A percentile compares a stretch with the other conserved stretches of the same genome.
These are phyloP conservation scores for Globisporangium ultimum DNA, from an alignment of 352 stramenopile genomes.

Conservation along the genomic window DNA sequence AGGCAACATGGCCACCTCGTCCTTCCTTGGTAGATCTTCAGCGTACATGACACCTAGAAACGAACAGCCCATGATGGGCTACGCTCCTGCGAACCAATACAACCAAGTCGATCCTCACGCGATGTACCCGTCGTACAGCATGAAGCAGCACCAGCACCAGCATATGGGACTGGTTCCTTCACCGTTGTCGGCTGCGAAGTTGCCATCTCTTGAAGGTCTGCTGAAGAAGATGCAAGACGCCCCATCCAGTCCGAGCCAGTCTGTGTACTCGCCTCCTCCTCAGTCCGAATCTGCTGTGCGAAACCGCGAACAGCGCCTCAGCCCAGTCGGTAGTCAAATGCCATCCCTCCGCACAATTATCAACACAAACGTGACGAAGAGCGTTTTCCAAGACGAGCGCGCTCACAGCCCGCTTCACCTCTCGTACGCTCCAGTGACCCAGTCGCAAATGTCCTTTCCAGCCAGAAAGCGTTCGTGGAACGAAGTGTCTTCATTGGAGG, in stretches of 20 bases:
- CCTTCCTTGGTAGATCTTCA: slow-evolving; percentile 21
- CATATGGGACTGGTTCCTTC: slow-evolving; percentile 12
- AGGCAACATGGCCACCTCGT: slow-evolving; percentile 14
- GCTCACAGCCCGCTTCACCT: not conserved
- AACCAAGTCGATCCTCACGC: slow-evolving; percentile 7
- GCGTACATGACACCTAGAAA: slow-evolving; percentile 23
- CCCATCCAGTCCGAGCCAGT: slow-evolving; percentile 15
- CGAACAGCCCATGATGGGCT: slow-evolving; percentile 27
- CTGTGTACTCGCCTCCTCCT: slow-evolving; percentile 1
- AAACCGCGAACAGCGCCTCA: slow-evolving; percentile 14
- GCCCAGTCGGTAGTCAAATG: slow-evolving; percentile 29
- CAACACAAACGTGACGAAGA: slow-evolving; percentile 41
- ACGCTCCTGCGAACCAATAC: slow-evolving; percentile 9
- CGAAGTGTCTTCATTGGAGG: not conserved
- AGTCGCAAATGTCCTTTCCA: slow-evolving; percentile 3
- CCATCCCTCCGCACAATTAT: slow-evolving; percentile 54
- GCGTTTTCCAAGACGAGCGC: slow-evolving; percentile 11
- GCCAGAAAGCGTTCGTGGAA: slow-evolving; percentile 15
- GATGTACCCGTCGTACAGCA: slow-evolving; percentile 8
- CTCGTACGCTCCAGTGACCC: slow-evolving; percentile 2
- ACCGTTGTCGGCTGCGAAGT: slow-evolving; percentile 32
- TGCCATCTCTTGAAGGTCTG: slow-evolving; percentile 61
- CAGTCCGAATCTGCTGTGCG: slow-evolving; percentile 5
- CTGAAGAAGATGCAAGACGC: slow-evolving; percentile 61
- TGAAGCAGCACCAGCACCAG: slow-evolving; percentile 12